Evolutionary conservation across 805 yeast genomes (phyloP).

Genomic region (Yarrowia hollandica): DNA sequence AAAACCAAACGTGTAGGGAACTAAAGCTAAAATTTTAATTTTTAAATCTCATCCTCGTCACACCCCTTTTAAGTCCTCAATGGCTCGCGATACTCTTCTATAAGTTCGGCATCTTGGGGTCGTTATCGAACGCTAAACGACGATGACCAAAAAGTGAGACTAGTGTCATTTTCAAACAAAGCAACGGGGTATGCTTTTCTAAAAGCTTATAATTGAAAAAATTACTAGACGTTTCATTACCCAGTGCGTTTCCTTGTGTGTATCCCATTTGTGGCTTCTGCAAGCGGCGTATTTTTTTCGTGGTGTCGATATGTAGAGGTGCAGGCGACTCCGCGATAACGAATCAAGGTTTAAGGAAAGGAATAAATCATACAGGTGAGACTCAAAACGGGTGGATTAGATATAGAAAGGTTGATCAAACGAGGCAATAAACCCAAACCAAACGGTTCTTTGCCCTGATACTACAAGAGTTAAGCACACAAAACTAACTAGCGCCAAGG

Average conservation of each 20-base stretch:
- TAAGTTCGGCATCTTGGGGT: neutral
- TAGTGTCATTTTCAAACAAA: neutral
- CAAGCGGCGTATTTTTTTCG: neutral
- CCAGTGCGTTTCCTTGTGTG: no score
- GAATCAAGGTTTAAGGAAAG: slow-evolving; percentile 1
- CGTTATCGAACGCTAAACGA: slow-evolving; percentile 19
- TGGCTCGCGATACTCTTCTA: neutral
- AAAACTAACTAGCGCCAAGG: no score
- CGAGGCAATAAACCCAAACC: slow-evolving; percentile 17
- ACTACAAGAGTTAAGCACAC: no score
- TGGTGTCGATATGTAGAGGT: neutral
- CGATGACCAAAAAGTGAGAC: neutral
- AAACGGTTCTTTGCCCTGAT: no score
- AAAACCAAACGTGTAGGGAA: neutral
- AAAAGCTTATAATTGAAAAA: no score
- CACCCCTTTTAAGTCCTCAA: neutral
- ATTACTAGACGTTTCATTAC: no score
- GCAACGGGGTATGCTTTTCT: no score
- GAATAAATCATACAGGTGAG: neutral
- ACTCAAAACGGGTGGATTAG: neutral
- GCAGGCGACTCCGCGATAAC: slow-evolving; percentile 5
- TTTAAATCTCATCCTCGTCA: no score
- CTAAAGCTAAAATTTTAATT: neutral
- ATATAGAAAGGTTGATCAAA: neutral
- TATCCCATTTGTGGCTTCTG: no score